Percentiles rank a stretch among this genome's conserved stretches.
phyloP scores from a whole-genome alignment of 208 protist species.

The Leishmania tarentolae region DNA sequence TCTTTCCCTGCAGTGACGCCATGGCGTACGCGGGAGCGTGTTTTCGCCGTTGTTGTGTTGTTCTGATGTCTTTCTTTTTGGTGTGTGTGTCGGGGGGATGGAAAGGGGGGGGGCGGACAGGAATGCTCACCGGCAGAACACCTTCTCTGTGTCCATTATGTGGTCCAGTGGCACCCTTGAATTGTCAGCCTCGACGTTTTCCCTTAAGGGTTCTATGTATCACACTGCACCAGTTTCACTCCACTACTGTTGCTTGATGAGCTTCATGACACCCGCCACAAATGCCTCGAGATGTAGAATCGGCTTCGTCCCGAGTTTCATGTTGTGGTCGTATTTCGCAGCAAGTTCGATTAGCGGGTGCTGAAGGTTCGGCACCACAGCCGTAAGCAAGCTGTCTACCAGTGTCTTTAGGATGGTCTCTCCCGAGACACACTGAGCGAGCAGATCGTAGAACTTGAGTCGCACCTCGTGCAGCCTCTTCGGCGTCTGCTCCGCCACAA shows the following conservation, averaged over 20 bases:
- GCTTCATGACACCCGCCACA: constrained; percentile 84
- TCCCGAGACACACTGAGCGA: constrained; percentile 98
- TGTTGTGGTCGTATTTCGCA: constrained; percentile 96
- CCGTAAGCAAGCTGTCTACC: constrained; percentile 76
- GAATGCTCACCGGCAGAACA: neutral
- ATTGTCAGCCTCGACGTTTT: neutral
- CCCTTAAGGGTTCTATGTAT: neutral
- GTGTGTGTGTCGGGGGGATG: no score
- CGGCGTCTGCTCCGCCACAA: constrained; percentile 96
- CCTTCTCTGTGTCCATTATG: neutral
- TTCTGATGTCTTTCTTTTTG: neutral
- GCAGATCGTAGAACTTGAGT: constrained; percentile 97
- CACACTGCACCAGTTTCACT: neutral
- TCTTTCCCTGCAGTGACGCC: no score
- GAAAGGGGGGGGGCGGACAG: neutral
- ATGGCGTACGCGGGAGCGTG: neutral
- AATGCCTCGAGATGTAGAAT: constrained; percentile 99
- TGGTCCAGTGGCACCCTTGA: neutral
- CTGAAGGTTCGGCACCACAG: constrained; percentile 75
- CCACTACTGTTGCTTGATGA: constrained; percentile 56
- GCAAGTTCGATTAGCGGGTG: constrained; percentile 90
- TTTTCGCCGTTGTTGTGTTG: neutral
- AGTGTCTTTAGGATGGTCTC: constrained; percentile 94
- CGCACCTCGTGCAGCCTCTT: constrained; percentile 93
- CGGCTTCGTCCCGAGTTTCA: constrained; percentile 96